Percentiles rank a stretch among this genome's conserved stretches.
Conservation (phyloP, 2,329 filamentous ascomycete genomes). For the Penicillium verrucosum region DNA sequence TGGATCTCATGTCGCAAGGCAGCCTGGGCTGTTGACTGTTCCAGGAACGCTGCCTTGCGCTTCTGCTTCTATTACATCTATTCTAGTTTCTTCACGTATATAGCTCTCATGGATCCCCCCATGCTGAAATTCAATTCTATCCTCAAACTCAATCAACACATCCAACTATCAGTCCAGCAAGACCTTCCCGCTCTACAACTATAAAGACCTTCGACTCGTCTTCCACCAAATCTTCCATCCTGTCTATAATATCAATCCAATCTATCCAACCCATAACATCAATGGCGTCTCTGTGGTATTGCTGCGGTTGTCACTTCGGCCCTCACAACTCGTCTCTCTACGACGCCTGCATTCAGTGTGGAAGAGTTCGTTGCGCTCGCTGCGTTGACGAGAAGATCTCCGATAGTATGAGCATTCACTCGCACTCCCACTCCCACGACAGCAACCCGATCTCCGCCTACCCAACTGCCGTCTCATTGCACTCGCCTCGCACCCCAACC, state of each 20-base stretch:
- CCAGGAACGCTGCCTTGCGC: slow-evolving; percentile 9
- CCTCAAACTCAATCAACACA: slow-evolving; percentile 6
- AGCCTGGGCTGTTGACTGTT: slow-evolving; percentile 15
- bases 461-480: slow-evolving; percentile 12
- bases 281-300: slow-evolving; percentile 33
- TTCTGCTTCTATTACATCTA: background rate
- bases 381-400: slow-evolving; percentile 17
- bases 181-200: background rate
- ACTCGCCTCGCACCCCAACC: background rate
- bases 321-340: slow-evolving; percentile 29
- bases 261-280: background rate
- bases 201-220: background rate
- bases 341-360: slow-evolving; percentile 29
- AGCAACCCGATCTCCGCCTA: slow-evolving; percentile 18
- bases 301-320: slow-evolving; percentile 34
- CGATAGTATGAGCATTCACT: slow-evolving; percentile 3
- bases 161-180: slow-evolving; percentile 1
- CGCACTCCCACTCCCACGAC: slow-evolving; percentile 6
- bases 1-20: slow-evolving; percentile 12
- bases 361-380: slow-evolving; percentile 18
- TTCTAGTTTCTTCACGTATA: slow-evolving; percentile 8
- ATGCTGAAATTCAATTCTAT: slow-evolving; percentile 1
- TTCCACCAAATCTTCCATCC: background rate
- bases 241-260: slow-evolving; percentile 2
- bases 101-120: background rate